Evolutionary conservation across 495 filamentous ascomycete genomes (phyloP), one percentile per base, ranked within the genome.

Genomic region (Aspergillus cavernicola): DNA sequence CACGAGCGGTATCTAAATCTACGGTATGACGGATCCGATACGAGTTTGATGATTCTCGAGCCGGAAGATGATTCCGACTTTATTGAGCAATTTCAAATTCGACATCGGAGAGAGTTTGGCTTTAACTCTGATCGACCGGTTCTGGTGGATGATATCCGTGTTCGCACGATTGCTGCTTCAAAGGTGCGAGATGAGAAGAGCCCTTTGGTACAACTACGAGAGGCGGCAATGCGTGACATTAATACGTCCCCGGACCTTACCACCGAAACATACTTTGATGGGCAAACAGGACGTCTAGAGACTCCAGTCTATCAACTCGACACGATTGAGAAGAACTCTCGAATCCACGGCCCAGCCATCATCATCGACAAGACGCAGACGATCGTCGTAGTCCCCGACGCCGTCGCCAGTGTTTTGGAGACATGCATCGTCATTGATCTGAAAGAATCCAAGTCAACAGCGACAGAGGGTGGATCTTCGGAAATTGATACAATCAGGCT

Each of bases 341-440:
- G 84, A 20, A 79, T 97, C 18, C 73, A 79, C 33, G 93, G 93
- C 0, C 95, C 93, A 8, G 93, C 93, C 0, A 86, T 97, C 55
- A 77, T 97, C 49, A 95, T 93, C 9, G 93, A 98, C 64, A 85
- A 90, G 24, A 98, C 93, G 1, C 93, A 98, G 66, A 98, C 93
- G 0, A 91, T 98, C 51, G 90, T 98, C 2, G 82, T 98, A 13
- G 89, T 88, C 0, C 93, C 93, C 2, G 83, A 81, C 12, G 82
- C 90, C 4, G 81, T 84, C 8, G 72, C 72, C 0, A 68, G 65
- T 28, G 55, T 74, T 7, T 57, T 76, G 13, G 72, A 74, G 35
- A 74, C 71, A 1, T 73, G 71, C 51, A 68, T 76, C 45, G 68
- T 79, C 20, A 79, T 80, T 44, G 80, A 83, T 42, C 63, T 68